These are phyloP conservation scores for Gossypium gossypioides DNA, from an alignment of 441 rosid species.

Conservation along the genomic window DNA sequence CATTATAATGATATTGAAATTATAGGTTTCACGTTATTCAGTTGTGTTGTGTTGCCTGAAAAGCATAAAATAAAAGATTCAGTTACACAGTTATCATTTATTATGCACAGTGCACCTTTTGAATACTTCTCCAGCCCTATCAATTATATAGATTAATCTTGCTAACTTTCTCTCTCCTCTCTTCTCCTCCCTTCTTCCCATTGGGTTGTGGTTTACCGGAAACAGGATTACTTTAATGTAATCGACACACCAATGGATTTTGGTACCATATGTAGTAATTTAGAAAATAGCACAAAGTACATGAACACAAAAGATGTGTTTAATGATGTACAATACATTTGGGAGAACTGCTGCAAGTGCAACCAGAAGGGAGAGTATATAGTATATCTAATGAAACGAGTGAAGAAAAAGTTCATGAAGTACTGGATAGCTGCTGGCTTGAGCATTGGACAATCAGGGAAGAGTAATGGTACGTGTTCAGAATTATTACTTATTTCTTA, in stretches of 20 bases:
- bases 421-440: slow-evolving; percentile 40
- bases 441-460: slow-evolving; percentile 4
- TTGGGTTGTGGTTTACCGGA: slow-evolving; percentile 4
- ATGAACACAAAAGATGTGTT: slow-evolving; percentile 35
- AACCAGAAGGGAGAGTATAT: slow-evolving; percentile 46
- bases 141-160: background rate
- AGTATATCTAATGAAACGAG: slow-evolving; percentile 42
- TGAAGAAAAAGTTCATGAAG: slow-evolving; percentile 48
- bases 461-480: background rate
- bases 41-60: background rate
- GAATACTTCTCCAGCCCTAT: background rate
- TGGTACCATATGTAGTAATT: slow-evolving; percentile 39
- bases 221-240: slow-evolving; percentile 38
- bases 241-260: slow-evolving; percentile 46
- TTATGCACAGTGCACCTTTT: background rate
- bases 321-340: slow-evolving; percentile 35
- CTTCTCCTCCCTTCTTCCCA: background rate
- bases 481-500: background rate
- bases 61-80: background rate
- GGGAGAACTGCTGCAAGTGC: slow-evolving; percentile 42
- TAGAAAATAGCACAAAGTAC: slow-evolving; percentile 35
- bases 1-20: background rate
- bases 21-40: background rate
- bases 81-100: background rate
- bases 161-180: background rate